Base-by-base conservation (phyloP, 2,329 filamentous ascomycete species). In the Davidsoniella virescens region DNA sequence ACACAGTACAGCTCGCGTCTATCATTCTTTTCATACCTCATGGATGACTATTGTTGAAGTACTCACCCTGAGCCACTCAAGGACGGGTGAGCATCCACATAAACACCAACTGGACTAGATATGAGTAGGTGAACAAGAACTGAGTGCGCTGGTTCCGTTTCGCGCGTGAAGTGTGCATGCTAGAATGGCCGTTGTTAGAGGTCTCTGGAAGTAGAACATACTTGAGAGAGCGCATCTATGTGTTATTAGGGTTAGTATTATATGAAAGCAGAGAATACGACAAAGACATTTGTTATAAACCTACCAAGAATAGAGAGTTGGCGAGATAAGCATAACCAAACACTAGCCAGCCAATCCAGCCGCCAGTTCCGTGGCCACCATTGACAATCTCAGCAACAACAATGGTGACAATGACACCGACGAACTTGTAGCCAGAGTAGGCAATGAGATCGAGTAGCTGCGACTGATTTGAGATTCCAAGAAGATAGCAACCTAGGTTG, bases 371-470 rank as follows among this genome's bases (percentile, higher is more conserved):
- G 59, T 80, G 78, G 42, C 87, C 83, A 10, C 80, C 78, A 51
- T 82, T 93, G 56, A 85, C 66, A 14, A 87, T 72, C 64, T 93
- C 85, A 14, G 85, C 81, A 16, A 90, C 68, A 10, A 84, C 74
- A 55, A 96, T 78, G 0, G 88, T 95, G 46, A 85, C 75, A 54
- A 98, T 98, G 57, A 95, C 87, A 29, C 90, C 92, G 25, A 98
- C 90, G 61, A 98, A 98, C 65, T 98, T 98, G 70, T 98, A 98
- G 17, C 93, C 93, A 2, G 84, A 90, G 67, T 98, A 98, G 4
- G 93, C 93, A 49, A 98, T 82, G 47, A 98, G 68, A 60, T 98
- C 92, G 52, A 96, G 76, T 48, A 96, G 76, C 63, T 96, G 92
- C 14, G 84, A 92, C 57, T 94, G 86, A 62, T 92, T 94, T 58